Conservation (phyloP, 768 basidiomycete genomes). For the Pisolithus sp. region DNA sequence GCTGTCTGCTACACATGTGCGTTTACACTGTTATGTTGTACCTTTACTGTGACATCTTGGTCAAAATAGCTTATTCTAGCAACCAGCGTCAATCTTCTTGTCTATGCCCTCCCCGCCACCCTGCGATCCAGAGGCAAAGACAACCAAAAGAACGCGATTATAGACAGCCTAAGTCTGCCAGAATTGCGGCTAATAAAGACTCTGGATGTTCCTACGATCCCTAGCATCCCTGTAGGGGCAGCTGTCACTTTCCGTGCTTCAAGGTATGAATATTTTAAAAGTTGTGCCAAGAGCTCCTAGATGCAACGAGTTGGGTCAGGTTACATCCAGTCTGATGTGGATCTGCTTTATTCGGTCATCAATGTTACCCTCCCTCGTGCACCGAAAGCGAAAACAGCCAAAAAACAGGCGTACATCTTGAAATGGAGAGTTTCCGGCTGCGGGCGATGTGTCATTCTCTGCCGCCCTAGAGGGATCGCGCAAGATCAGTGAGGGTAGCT, state of each 20-base stretch:
- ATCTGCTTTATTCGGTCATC: constrained; percentile 60
- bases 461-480: constrained; percentile 43
- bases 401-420: constrained; percentile 56
- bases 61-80: constrained; percentile 53
- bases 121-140: constrained; percentile 25
- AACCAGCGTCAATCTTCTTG: constrained; percentile 55
- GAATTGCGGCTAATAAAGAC: constrained; percentile 41
- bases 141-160: constrained; percentile 33
- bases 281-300: neutral
- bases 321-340: constrained; percentile 47
- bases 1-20: constrained; percentile 62
- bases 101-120: constrained; percentile 49
- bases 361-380: constrained; percentile 63
- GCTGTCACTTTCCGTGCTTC: constrained; percentile 54
- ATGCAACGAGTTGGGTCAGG: constrained; percentile 32
- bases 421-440: constrained; percentile 65
- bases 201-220: constrained; percentile 47
- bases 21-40: constrained; percentile 11
- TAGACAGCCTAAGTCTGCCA: constrained; percentile 27
- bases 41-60: neutral
- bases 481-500: constrained; percentile 69
- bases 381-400: constrained; percentile 44
- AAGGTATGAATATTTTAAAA: constrained; percentile 32
- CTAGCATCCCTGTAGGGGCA: constrained; percentile 40
- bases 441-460: constrained; percentile 66